These are phyloP conservation scores for Capsella rubella DNA, from an alignment of 441 rosid species.

Conservation along the genomic window DNA sequence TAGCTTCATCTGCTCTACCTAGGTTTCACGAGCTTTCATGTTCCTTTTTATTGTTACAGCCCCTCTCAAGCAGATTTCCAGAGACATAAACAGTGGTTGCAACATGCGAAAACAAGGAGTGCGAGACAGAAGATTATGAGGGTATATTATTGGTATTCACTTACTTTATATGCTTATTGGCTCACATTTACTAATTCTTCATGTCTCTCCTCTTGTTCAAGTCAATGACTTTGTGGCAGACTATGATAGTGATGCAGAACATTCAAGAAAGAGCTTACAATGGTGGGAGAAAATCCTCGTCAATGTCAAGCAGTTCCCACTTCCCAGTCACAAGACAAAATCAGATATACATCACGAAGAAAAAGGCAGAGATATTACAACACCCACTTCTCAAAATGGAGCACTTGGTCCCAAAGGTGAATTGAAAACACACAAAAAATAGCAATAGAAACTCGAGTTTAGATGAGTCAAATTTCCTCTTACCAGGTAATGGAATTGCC, in stretches of 20 bases:
- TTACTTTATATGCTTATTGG: conserved; percentile 1
- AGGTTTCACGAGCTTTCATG: conserved; percentile 20
- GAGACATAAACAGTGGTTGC: conserved; percentile 95
- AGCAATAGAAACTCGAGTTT: conserved; percentile 52
- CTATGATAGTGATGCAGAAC: conserved; percentile 69
- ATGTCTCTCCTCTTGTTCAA: conserved; percentile 42
- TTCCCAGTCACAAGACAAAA: conserved; percentile 49
- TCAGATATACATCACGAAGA: conserved; percentile 48
- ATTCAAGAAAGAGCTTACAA: conserved; percentile 47
- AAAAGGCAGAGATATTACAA: conserved; percentile 46
- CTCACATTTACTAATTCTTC: conserved; percentile 6
- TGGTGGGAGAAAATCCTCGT: conserved; percentile 69
- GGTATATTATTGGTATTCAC: conserved; percentile 45
- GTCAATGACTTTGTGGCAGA: conserved; percentile 76
- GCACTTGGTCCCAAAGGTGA: conserved; percentile 72
- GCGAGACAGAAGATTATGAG: conserved; percentile 99
- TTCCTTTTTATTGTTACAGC: conserved; percentile 49
- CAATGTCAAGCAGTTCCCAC: conserved; percentile 51
- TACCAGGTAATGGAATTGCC: conserved; percentile 70
- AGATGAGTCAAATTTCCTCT: conserved; percentile 52
- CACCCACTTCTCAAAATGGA: conserved; percentile 53
- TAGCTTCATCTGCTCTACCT: conserved; percentile 19
- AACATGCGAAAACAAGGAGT: conserved; percentile 94
- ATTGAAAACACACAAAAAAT: conserved; percentile 74
- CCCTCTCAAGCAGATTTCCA: conserved; percentile 93